Base-by-base conservation (phyloP, 768 basidiomycete genomes). In the Tricholoma sp. region DNA sequence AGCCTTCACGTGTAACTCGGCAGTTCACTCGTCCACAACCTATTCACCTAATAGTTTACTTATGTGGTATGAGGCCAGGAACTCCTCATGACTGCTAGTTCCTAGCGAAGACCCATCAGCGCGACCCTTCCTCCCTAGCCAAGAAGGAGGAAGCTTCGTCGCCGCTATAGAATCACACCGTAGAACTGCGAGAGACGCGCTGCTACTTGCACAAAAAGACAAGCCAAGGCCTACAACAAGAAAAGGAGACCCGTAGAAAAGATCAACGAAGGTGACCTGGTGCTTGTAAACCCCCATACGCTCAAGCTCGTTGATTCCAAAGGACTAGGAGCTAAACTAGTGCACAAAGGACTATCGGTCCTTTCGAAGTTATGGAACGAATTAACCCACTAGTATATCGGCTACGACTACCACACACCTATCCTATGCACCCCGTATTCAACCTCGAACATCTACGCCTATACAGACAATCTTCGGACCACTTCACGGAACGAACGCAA, bases 401-500 rank as follows among this genome's bases (percentile, higher is more conserved):
- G 2, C 34, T 73, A 1, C 51, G 68, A 4, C 12, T 73, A 10
- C 73, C 73, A 1, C 55, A 55, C 0, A 65, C 66, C 0, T 68
- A 70, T 57, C 55, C 61, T 1, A 71, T 68, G 1, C 68, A 72
- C 54, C 68, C 69, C 2, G 61, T 74, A 2, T 36, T 74, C 1
- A 72, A 71, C 44, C 70, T 73, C 5, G 61, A 62, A 0, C 72
- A 73, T 49, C 59, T 74, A n/a, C n/a, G n/a, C n/a, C n/a, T n/a
- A n/a, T n/a, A n/a, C n/a, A n/a, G n/a, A n/a, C n/a, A n/a, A n/a
- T n/a, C n/a, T n/a, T n/a, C n/a, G n/a, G n/a, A n/a, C n/a, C n/a
- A n/a, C n/a, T n/a, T n/a, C n/a, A n/a, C n/a, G n/a, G n/a, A n/a
- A n/a, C n/a, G n/a, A n/a, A n/a, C n/a, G n/a, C n/a, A n/a, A n/a